Base-by-base conservation (phyloP, 257 asterid species). In the Solanum pimpinellifolium region DNA sequence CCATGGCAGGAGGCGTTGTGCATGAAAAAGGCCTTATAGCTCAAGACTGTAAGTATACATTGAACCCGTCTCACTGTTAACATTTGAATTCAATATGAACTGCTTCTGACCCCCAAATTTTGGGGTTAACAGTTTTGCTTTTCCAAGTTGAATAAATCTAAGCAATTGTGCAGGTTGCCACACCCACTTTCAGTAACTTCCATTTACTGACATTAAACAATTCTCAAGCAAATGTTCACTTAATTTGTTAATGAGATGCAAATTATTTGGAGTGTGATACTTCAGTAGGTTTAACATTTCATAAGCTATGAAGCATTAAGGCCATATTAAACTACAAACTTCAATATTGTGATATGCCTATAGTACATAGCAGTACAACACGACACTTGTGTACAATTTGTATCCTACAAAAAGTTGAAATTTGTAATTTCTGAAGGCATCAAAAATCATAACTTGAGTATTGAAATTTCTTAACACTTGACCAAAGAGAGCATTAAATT, bases 1-100 rank as follows among this genome's bases (percentile, higher is more conserved):
- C 52, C 41, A 35, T 87, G 68, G 75, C 96, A 96, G 97, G 99
- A 86, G 99, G 99, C 47, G 90, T 93, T 86, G 99, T 97, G 91
- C 98, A 95, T 89, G 98, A 93, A 44, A 97, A 97, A 90, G 99
- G 98, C 18, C 99, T 97, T 91, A 90, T 97, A 41, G 91, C 98
- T 27, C 98, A 95, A 89, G 95, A 92, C 27, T 90, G 99, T 96
- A 88, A 87, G 98, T 92, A 37, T 44, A 25, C 25, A 27, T 78
- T 44, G 9, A 25, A 78, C 9, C 66, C n/a, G 5, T 47, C 66
- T 78, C 83, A 42, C 66, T 46, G 47, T 16, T 27, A 46, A 42
- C 5, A 12, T 18, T 77, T 77, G n/a, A 25, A 27, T 18, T 16
- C 68, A 47, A 29, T 78, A 8, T 44, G 13, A 77, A 25, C 1